Percentiles rank a stretch among this genome's conserved stretches.
phyloP scores from a whole-genome alignment of 768 basidiomycete genomes.

The Lactarius hatsudake region DNA sequence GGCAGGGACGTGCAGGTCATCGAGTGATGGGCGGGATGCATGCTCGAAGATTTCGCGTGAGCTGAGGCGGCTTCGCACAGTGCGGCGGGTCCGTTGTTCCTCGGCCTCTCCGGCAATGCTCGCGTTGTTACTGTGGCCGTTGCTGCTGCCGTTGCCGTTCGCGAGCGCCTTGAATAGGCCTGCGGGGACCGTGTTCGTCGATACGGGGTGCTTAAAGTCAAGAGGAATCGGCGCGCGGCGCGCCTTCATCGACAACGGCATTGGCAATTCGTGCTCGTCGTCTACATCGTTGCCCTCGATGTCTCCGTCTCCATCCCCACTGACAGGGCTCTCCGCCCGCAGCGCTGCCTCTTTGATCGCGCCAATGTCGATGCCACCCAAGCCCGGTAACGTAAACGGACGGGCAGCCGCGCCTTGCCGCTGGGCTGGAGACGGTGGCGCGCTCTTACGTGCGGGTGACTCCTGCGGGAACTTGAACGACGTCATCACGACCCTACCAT shows the following conservation, averaged over 20 bases:
- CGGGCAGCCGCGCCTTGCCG: slow-evolving; percentile 40
- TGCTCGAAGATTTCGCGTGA: slow-evolving; percentile 75
- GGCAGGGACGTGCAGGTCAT: slow-evolving; percentile 65
- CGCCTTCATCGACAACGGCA: slow-evolving; percentile 38
- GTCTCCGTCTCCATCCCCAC: slow-evolving; percentile 23
- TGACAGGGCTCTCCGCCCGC: background rate
- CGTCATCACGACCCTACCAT: slow-evolving; percentile 49
- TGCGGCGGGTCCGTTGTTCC: slow-evolving; percentile 64
- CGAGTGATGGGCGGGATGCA: slow-evolving; percentile 67
- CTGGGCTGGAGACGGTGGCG: slow-evolving; percentile 38
- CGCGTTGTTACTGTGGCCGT: slow-evolving; percentile 26
- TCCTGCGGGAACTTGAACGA: slow-evolving; percentile 76
- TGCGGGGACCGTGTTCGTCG: slow-evolving; percentile 77
- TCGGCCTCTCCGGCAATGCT: slow-evolving; percentile 37
- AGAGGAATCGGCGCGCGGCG: slow-evolving; percentile 74
- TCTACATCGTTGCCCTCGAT: slow-evolving; percentile 17
- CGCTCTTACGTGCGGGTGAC: slow-evolving; percentile 50
- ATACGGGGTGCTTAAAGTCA: slow-evolving; percentile 68
- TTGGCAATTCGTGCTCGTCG: slow-evolving; percentile 33
- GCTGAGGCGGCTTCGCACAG: slow-evolving; percentile 72
- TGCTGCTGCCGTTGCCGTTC: slow-evolving; percentile 28
- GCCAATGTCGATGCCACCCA: slow-evolving; percentile 38
- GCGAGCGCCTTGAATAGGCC: slow-evolving; percentile 81
- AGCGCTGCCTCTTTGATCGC: slow-evolving; percentile 17
- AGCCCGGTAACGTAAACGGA: slow-evolving; percentile 69